Percentiles rank a stretch among this genome's conserved stretches.
phyloP scores from a whole-genome alignment of 331 rosid genomes.

The Spiraea crenata region DNA sequence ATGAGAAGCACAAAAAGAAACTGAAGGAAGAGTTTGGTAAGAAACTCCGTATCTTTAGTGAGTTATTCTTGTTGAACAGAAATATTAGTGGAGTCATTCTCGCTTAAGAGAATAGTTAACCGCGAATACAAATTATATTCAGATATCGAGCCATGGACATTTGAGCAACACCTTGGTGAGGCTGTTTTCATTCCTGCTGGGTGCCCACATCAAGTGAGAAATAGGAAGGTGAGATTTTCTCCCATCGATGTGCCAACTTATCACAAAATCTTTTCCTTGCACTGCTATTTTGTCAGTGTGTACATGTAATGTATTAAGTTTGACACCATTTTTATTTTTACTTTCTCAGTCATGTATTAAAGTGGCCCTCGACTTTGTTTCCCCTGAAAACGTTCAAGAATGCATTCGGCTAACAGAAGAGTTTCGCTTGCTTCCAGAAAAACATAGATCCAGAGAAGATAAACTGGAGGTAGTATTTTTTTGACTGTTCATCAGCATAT shows the following conservation, averaged over 20 bases:
- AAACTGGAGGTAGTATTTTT: constrained; percentile 53
- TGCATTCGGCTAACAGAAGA: constrained; percentile 54
- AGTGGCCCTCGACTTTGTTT: constrained; percentile 65
- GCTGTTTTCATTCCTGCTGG: constrained; percentile 76
- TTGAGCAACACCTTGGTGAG: constrained; percentile 70
- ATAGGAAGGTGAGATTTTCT: constrained; percentile 42
- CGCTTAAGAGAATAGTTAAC: constrained; percentile 6
- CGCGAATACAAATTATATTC: constrained; percentile 6
- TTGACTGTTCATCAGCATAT: constrained; percentile 14
- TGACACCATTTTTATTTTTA: constrained; percentile 19
- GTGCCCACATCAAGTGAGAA: constrained; percentile 78
- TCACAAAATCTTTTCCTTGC: not conserved
- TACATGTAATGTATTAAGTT: constrained; percentile 15
- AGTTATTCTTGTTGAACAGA: constrained; percentile 8
- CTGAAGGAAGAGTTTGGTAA: constrained; percentile 61
- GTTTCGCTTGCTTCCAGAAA: constrained; percentile 56
- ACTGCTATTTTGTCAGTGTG: not conserved
- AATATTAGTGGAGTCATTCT: constrained; percentile 11
- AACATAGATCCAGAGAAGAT: constrained; percentile 62
- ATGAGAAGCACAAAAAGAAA: constrained; percentile 56
- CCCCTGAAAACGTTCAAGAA: constrained; percentile 64
- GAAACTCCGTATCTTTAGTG: constrained; percentile 18
- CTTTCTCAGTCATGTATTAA: constrained; percentile 54
- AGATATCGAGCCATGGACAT: constrained; percentile 72
- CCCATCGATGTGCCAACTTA: not conserved